Percentiles rank a stretch among this genome's conserved stretches.
These are phyloP conservation scores for Kodamaea sp. DNA, from an alignment of 1,139 yeast species.

Conservation along the genomic window DNA sequence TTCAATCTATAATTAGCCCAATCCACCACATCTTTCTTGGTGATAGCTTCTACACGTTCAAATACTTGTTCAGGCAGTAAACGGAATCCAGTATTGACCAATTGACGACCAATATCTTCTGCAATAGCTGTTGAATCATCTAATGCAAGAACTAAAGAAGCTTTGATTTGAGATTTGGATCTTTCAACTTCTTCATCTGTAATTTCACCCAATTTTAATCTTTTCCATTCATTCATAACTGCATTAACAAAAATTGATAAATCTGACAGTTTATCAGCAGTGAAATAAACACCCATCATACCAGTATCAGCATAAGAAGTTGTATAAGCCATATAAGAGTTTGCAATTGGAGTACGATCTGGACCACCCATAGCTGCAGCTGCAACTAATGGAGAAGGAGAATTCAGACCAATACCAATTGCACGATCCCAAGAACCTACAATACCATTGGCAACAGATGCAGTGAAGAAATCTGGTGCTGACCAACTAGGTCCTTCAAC, in stretches of 20 bases:
- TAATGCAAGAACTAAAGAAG: conserved; percentile 78
- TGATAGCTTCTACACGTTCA: conserved; percentile 73
- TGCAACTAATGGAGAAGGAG: conserved; percentile 75
- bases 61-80: conserved; percentile 91
- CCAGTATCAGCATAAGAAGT: conserved; percentile 98
- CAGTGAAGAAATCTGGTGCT: conserved; percentile 92
- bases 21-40: conserved; percentile 71
- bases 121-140: conserved; percentile 97
- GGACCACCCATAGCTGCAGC: conserved; percentile 66
- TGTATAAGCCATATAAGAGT: conserved; percentile 93
- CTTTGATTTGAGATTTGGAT: conserved; percentile 92
- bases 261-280: conserved; percentile 70
- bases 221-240: conserved; percentile 81
- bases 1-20: conserved; percentile 87
- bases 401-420: conserved; percentile 66
- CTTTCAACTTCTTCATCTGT: conserved; percentile 86
- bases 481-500: conserved; percentile 99
- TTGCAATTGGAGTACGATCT: conserved; percentile 61
- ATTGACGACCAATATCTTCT: conserved; percentile 96
- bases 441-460: conserved; percentile 92
- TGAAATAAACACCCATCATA: conserved; percentile 92
- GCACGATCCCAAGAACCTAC: conserved; percentile 98
- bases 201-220: conserved; percentile 72
- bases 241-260: conserved; percentile 68
- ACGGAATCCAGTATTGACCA: conserved; percentile 90